These are phyloP conservation scores for Colletotrichum scovillei DNA, from an alignment of 2,329 filamentous ascomycete genomes.

Conservation along the genomic window DNA sequence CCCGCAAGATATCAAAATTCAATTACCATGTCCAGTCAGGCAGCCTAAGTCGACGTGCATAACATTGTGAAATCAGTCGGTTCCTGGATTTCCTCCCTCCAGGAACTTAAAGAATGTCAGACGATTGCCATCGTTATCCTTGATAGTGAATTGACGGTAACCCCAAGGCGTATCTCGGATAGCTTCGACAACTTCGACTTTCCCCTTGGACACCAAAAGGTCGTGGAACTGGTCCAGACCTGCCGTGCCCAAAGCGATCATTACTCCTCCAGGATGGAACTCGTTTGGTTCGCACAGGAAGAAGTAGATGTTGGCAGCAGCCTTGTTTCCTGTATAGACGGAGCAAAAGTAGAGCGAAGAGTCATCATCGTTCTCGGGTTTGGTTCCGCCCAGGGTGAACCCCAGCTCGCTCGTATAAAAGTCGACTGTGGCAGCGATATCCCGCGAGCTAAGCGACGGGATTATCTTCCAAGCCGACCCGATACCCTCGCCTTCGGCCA, in stretches of 20 bases:
- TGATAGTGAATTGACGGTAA: constrained; percentile 19
- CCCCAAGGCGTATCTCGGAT: constrained; percentile 13
- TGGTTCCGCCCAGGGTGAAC: not conserved
- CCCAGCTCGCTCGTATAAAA: constrained; percentile 14
- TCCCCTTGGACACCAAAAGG: not conserved
- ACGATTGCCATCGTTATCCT: constrained; percentile 11
- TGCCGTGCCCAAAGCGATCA: constrained; percentile 13
- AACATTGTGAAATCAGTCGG: not conserved
- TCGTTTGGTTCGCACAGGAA: not conserved
- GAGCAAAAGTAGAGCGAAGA: constrained; percentile 18
- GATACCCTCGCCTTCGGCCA: not conserved
- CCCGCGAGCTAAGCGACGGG: constrained; percentile 6
- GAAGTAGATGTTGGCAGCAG: constrained; percentile 29
- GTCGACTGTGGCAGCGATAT: constrained; percentile 8
- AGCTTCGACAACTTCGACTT: not conserved
- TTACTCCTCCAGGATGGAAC: constrained; percentile 1
- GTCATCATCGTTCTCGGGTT: not conserved
- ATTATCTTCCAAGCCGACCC: constrained; percentile 30
- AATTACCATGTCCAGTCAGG: not conserved
- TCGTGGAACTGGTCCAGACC: constrained; percentile 9
- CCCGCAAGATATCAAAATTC: not conserved
- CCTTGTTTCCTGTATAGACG: constrained; percentile 1
- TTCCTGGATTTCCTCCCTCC: constrained; percentile 18
- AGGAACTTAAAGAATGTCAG: constrained; percentile 25
- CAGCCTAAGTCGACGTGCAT: not conserved